Percentiles rank a stretch among this genome's conserved stretches.
These are phyloP conservation scores for Phylloporus sp. DNA, from an alignment of 768 basidiomycete species.

Conservation along the genomic window DNA sequence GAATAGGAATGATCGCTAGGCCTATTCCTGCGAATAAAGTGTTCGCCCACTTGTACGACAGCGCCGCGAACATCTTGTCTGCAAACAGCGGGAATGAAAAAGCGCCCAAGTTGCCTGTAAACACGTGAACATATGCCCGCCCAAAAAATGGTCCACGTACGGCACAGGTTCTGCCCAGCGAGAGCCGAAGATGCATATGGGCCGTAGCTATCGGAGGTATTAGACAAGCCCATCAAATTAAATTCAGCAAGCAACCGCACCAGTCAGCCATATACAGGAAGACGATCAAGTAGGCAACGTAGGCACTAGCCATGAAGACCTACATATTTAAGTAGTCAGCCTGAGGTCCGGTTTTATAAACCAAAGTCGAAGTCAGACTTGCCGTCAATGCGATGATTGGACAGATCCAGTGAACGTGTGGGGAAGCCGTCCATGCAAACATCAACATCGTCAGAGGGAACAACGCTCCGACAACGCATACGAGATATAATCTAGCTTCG, in stretches of 20 bases:
- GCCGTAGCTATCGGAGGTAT: slow-evolving; percentile 31
- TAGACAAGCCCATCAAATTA: too few species aligned
- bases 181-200: slow-evolving; percentile 51
- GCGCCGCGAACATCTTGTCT: slow-evolving; percentile 37
- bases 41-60: slow-evolving; percentile 49
- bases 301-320: slow-evolving; percentile 37
- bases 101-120: slow-evolving; percentile 36
- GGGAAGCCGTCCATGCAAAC: slow-evolving; percentile 62
- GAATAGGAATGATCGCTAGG: slow-evolving; percentile 40
- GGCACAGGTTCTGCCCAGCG: slow-evolving; percentile 46
- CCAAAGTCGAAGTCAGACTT: too few species aligned
- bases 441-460: slow-evolving; percentile 60
- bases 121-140: too few species aligned
- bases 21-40: slow-evolving; percentile 40
- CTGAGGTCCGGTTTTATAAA: too few species aligned
- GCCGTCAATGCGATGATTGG: slow-evolving; percentile 22
- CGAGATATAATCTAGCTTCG: slow-evolving; percentile 56
- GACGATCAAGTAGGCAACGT: slow-evolving; percentile 41
- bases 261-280: slow-evolving; percentile 51
- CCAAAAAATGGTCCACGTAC: slow-evolving; percentile 33
- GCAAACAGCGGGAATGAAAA: slow-evolving; percentile 49
- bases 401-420: slow-evolving; percentile 56
- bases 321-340: slow-evolving; percentile 13
- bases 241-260: too few species aligned
- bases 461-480: slow-evolving; percentile 49